phyloP scores from a whole-genome alignment of 2,329 filamentous ascomycete genomes.

The Fusarium austroafricanum region DNA sequence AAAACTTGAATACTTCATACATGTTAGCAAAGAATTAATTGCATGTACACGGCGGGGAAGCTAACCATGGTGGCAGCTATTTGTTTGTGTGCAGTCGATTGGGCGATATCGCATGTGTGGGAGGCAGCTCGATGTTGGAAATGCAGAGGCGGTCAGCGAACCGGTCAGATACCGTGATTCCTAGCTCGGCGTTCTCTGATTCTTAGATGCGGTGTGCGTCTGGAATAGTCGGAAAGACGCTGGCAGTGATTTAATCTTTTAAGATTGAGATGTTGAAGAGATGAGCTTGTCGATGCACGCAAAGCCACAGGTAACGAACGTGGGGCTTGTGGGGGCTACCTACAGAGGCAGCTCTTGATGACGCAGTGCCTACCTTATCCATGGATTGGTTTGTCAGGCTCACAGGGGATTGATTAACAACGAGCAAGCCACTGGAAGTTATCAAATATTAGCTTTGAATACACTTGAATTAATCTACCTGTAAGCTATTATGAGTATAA shows the following conservation, averaged over 20 bases:
- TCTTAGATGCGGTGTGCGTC: not conserved
- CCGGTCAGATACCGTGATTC: not conserved
- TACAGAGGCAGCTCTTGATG: constrained; percentile 51
- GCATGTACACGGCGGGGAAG: not conserved
- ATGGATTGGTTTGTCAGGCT: constrained; percentile 37
- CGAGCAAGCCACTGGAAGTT: not conserved
- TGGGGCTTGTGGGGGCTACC: constrained; percentile 38
- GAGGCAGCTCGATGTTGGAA: not conserved
- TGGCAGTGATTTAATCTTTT: not conserved
- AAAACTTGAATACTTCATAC: constrained; percentile 52
- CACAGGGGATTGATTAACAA: not conserved
- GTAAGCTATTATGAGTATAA: not conserved
- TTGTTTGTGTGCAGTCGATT: constrained; percentile 1
- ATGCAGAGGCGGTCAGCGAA: constrained; percentile 34
- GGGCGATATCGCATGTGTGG: constrained; percentile 15
- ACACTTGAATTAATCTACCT: not conserved
- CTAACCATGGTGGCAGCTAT: constrained; percentile 38
- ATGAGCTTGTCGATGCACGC: constrained; percentile 25
- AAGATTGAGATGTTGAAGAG: constrained; percentile 20
- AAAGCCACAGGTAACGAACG: constrained; percentile 30
- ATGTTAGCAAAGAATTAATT: not conserved
- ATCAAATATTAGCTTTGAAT: not conserved
- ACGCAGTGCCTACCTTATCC: no score
- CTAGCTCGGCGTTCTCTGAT: not conserved
- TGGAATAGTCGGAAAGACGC: not conserved